Evolutionary conservation across 2,329 filamentous ascomycete genomes (phyloP), one percentile per base, ranked within the genome.

Genomic region (Curvularia spicifera): DNA sequence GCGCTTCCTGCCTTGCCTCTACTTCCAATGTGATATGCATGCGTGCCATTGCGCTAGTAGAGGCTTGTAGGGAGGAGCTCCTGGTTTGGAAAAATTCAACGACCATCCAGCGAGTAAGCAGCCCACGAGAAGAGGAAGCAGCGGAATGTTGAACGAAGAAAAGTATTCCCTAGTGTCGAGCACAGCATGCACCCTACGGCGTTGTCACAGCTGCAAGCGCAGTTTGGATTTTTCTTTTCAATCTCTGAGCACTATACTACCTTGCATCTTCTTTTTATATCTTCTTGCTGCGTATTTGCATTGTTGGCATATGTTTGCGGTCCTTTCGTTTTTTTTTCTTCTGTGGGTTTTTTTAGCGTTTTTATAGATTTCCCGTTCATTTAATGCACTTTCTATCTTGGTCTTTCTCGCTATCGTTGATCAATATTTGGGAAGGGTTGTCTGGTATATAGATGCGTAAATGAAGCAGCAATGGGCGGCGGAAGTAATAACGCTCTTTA

Each of bases 161-260:
- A 28, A 40, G 22, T 29, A 28, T 44, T 44, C 42, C 18, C 8
- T 43, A 28, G 39, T 35, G 55, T 57, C 37, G 46, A 53, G 55
- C 51, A 53, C 53, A 44, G 44, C 55, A 57, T 57, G 46, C 50
- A 57, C 33, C 43, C 18, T 33, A 33, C 15, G 49, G 49, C 49
- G 49, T 51, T 51, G 18, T 43, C 28, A 13, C n/a, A 26, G 3
- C 39, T 42, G 29, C 22, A 49, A 49, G 22, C 22, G 24, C 24
- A 20, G 46, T 24, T 24, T 28, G 40, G 26, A 12, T 24, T 33
- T 13, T 24, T 18, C 15, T 44, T 35, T 51, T 3, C 35, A 28
- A 22, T 15, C 10, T 13, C 22, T 13, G 12, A 37, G 5, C 15
- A 37, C 33, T 5, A 37, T n/a, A 6, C n/a, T n/a, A n/a, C 22